Conservation (phyloP, 2,329 filamentous ascomycete genomes). For the Botrytis paeoniae region DNA sequence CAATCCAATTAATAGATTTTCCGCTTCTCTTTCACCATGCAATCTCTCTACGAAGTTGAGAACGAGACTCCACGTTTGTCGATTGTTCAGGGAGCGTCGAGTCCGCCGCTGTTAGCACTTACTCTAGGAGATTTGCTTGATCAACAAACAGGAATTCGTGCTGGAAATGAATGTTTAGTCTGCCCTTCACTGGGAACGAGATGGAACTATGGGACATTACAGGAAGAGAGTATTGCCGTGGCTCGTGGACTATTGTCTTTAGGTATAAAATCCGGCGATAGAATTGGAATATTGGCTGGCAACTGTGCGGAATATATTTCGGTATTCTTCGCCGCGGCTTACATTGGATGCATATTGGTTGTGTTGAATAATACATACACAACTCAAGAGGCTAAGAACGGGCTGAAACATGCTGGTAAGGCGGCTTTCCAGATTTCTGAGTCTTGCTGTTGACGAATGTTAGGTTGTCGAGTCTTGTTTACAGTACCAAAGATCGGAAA, state of each 20-base stretch:
- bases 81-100: conserved; percentile 13
- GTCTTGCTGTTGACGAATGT: conserved; percentile 35
- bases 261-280: conserved; percentile 25
- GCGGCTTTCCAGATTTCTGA: conserved; percentile 55
- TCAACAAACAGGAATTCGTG: conserved; percentile 3
- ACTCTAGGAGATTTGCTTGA: conserved; percentile 17
- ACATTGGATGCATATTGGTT: conserved; percentile 64
- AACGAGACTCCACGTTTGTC: conserved; percentile 7
- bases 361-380: conserved; percentile 84
- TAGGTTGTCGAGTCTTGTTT: conserved; percentile 71
- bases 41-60: conserved; percentile 13
- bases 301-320: conserved; percentile 37
- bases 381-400: conserved; percentile 55
- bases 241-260: conserved; percentile 60
- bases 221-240: conserved; percentile 11
- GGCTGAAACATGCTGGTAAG: conserved; percentile 67
- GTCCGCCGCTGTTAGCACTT: conserved; percentile 9
- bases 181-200: conserved; percentile 13
- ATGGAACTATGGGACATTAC: conserved; percentile 7
- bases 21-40: conserved; percentile 1
- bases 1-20: not conserved
- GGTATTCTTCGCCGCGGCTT: conserved; percentile 23
- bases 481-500: conserved; percentile 67
- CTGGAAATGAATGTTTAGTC: conserved; percentile 9
- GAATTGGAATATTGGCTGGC: conserved; percentile 28